Percentiles rank a stretch among this genome's conserved stretches.
These are phyloP conservation scores for Sedum album DNA, from an alignment of 164 flowering plant species.

Conservation along the genomic window DNA sequence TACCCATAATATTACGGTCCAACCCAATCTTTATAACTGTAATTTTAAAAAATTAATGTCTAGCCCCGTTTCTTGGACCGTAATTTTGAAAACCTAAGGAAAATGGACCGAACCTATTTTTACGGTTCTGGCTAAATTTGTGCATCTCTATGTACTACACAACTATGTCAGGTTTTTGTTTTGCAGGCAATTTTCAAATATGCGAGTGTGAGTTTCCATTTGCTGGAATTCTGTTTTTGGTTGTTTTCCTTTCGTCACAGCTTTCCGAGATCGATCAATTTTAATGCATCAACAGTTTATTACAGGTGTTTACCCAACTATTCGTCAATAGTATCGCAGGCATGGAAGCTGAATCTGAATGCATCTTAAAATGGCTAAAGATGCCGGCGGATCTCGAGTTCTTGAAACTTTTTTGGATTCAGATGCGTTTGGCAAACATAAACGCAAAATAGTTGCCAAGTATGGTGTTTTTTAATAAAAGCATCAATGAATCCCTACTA, in stretches of 20 bases:
- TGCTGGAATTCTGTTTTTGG: not conserved
- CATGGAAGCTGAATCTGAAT: constrained; percentile 51
- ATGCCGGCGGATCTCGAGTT: constrained; percentile 73
- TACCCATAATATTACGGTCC: no score
- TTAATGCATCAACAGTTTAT: constrained; percentile 6
- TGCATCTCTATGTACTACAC: no score
- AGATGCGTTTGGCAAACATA: constrained; percentile 48
- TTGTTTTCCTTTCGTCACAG: not conserved
- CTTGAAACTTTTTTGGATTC: constrained; percentile 79
- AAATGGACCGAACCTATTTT: no score
- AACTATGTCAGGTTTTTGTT: no score
- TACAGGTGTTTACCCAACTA: constrained; percentile 58
- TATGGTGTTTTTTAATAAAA: constrained; percentile 18
- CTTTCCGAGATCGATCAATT: not conserved
- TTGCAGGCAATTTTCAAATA: constrained; percentile 65
- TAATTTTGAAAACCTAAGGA: no score
- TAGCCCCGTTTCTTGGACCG: no score
- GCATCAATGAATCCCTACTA: not conserved
- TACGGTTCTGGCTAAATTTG: no score
- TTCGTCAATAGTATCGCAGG: constrained; percentile 53
- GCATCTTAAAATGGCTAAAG: constrained; percentile 62
- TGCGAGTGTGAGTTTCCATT: constrained; percentile 23
- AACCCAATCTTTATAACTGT: no score
- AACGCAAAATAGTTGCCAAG: constrained; percentile 58
- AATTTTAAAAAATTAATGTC: no score